A percentile compares a stretch with the other conserved stretches of the same genome.
These are phyloP conservation scores for Penicillium freii DNA, from an alignment of 2,329 filamentous ascomycete genomes.

Conservation along the genomic window DNA sequence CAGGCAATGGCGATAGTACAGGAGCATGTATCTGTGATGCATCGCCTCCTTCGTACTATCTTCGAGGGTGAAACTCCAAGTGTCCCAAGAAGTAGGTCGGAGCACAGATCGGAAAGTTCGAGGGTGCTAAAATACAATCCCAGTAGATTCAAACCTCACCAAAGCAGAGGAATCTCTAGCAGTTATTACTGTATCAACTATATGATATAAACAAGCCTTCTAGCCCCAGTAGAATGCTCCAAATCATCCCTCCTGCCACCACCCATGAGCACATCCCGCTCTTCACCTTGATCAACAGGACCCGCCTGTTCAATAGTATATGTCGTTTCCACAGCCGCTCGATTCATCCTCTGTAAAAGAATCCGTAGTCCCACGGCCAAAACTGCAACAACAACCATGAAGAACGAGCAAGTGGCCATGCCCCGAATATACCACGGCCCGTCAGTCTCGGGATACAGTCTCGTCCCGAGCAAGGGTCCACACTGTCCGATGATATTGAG, in stretches of 20 bases:
- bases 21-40: no score
- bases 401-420: constrained; percentile 61
- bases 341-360: constrained; percentile 55
- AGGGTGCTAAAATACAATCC: background rate
- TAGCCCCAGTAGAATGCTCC: constrained; percentile 19
- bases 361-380: constrained; percentile 56
- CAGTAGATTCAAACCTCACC: background rate
- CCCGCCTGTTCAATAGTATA: constrained; percentile 10
- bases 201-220: constrained; percentile 30
- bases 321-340: background rate
- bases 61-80: no score
- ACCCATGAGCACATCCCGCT: constrained; percentile 33
- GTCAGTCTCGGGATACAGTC: constrained; percentile 60
- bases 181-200: background rate
- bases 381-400: constrained; percentile 61
- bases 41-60: no score
- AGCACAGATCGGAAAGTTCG: no score
- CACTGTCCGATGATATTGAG: constrained; percentile 80
- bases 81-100: no score
- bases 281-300: constrained; percentile 22
- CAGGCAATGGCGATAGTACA: no score
- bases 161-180: background rate
- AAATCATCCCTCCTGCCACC: constrained; percentile 21
- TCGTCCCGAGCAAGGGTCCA: constrained; percentile 68
- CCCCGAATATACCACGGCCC: constrained; percentile 62